Evolutionary conservation across 1,284 basidiomycete species (phyloP).

Genomic region (Heterobasidion occidentale): DNA sequence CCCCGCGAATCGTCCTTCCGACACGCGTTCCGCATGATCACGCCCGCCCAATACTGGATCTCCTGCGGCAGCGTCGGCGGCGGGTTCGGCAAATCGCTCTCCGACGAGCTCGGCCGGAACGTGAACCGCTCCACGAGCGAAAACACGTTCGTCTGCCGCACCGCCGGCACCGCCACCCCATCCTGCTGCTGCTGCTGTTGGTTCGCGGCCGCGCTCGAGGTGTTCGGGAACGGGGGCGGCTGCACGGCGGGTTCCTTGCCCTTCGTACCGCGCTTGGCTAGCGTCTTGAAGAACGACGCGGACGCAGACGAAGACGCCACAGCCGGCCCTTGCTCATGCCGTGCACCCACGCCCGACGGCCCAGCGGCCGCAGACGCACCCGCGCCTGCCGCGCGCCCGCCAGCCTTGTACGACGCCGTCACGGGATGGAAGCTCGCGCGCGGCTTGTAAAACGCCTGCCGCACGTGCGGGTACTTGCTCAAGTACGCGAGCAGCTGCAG

Average conservation of each 20-base stretch:
- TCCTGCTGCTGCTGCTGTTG: neutral
- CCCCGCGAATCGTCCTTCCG: constrained; percentile 91
- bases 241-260: constrained; percentile 23
- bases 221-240: constrained; percentile 10
- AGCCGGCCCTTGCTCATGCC: no score
- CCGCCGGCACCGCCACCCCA: constrained; percentile 8
- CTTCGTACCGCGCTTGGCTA: constrained; percentile 22
- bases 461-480: constrained; percentile 96
- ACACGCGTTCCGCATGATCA: constrained; percentile 99
- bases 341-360: neutral
- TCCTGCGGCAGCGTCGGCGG: constrained; percentile 76
- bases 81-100: constrained; percentile 64
- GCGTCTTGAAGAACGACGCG: constrained; percentile 21
- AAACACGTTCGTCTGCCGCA: constrained; percentile 79
- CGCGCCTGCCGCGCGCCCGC: constrained; percentile 4
- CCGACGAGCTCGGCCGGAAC: constrained; percentile 80
- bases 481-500: constrained; percentile 94
- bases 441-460: constrained; percentile 92
- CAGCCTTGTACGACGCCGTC: constrained; percentile 31
- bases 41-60: constrained; percentile 99
- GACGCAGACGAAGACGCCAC: neutral
- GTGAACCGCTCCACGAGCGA: constrained; percentile 96
- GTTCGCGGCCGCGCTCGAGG: constrained; percentile 16
- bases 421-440: constrained; percentile 70
- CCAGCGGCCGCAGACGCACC: constrained; percentile 2